Base-by-base conservation (phyloP, 2,329 filamentous ascomycete genomes). In the Aspergillus pseudoviridinutans region DNA sequence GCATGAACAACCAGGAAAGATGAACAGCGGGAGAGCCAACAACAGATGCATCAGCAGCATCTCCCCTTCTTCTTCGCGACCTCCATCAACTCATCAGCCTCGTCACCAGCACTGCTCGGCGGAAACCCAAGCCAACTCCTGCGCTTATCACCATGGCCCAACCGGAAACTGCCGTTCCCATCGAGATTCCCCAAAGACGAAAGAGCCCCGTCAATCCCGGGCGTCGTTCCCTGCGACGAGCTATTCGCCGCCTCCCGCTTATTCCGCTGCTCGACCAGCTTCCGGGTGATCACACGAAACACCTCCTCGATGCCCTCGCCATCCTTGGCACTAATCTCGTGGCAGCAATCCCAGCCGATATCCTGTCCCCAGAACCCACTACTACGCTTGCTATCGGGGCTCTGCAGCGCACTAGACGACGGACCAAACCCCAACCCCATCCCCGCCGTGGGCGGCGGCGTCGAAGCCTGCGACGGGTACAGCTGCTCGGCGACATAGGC, bases 271-370 rank as follows among this genome's bases (percentile, higher is more conserved):
- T 97, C 93, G 4, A 88, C 86, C 20, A 88, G 76, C 76, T 96
- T 96, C 67, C 95, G 81, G 8, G 92, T 94, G 49, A 92, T 89
- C 27, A 96, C 91, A 1, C 93, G 84, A 68, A 97, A 97, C 0
- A 99, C 92, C 75, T 97, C 94, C 66, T 97, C 94, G 20, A 99
- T 92, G 20, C 93, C 93, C 79, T 97, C 92, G 56, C 92, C 92
- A 68, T 88, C 92, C 79, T 95, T 93, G 50, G 93, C 92, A 65
- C 88, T 92, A 70, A 99, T 93, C 78, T 99, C 94, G 74, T 97
- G 94, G 73, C 93, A 97, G 61, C 92, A 95, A 69, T 97, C 92
- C 92, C 93, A 97, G 53, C 92, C 92, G 5, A 92, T 87, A 70
- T 97, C 92, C 72, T 94, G 90, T 24, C 88, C 91, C 92, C 92